Evolutionary conservation across 1,284 basidiomycete species (phyloP).

Genomic region (Leccinum ponderosum): DNA sequence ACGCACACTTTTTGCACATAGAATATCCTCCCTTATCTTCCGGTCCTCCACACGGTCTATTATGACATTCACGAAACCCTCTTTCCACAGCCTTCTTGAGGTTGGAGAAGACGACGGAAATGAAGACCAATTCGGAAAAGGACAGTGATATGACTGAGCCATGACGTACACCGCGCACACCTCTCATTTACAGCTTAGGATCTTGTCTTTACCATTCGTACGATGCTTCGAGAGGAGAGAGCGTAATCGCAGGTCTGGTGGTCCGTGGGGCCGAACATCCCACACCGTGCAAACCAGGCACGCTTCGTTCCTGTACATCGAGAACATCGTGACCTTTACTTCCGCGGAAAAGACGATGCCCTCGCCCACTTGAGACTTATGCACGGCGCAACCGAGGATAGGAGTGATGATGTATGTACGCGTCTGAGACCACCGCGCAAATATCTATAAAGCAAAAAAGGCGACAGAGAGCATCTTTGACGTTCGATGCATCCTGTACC

Average conservation of each 20-base stretch:
- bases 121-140: background rate
- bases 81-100: background rate
- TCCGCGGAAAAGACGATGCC: no score
- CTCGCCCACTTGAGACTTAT: no score
- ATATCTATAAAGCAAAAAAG: background rate
- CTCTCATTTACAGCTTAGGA: no score
- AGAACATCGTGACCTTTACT: no score
- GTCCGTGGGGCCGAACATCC: no score
- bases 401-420: background rate
- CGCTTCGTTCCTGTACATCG: no score
- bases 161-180: background rate
- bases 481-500: background rate
- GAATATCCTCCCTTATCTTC: constrained; percentile 66
- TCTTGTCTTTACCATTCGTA: no score
- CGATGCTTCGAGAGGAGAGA: no score
- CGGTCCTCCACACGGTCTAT: constrained; percentile 60
- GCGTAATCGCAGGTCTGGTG: no score
- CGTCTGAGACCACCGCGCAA: background rate
- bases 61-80: constrained; percentile 50
- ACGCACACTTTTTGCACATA: constrained; percentile 28
- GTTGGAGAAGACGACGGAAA: background rate
- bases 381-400: no score
- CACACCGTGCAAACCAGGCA: no score
- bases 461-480: background rate
- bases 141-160: background rate